These are phyloP conservation scores for Echium plantagineum DNA, from an alignment of 257 asterid species.

Conservation along the genomic window DNA sequence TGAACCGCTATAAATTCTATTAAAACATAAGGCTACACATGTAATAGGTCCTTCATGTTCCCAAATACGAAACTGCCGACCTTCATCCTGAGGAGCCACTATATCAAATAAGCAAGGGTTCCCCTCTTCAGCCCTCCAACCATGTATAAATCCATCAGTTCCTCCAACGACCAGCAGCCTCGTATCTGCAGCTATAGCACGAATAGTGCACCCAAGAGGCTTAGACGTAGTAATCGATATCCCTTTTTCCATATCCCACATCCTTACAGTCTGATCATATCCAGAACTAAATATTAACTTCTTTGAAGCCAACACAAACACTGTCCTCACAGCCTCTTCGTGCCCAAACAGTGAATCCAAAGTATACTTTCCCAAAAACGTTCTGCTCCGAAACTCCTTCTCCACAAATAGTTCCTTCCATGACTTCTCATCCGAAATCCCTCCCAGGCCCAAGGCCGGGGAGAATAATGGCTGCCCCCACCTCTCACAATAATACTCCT, in stretches of 20 bases:
- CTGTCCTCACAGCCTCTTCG: constrained; percentile 75
- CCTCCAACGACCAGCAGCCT: constrained; percentile 86
- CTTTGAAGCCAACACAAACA: constrained; percentile 64
- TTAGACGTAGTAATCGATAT: constrained; percentile 64
- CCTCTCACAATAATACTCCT: constrained; percentile 84
- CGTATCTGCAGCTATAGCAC: constrained; percentile 85
- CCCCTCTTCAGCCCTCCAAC: constrained; percentile 81
- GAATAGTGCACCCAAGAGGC: constrained; percentile 86
- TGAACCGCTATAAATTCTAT: constrained; percentile 80
- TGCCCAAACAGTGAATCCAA: constrained; percentile 77
- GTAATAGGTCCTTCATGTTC: constrained; percentile 88
- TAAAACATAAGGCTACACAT: constrained; percentile 72
- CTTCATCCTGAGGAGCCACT: constrained; percentile 40
- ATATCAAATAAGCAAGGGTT: constrained; percentile 74
- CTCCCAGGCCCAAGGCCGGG: constrained; percentile 32
- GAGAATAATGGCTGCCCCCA: constrained; percentile 63
- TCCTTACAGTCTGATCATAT: constrained; percentile 80
- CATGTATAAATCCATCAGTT: constrained; percentile 86
- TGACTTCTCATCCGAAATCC: constrained; percentile 43
- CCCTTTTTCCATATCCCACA: constrained; percentile 98
- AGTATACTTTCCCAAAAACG: constrained; percentile 74
- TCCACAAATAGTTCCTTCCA: constrained; percentile 88
- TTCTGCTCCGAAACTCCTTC: constrained; percentile 85
- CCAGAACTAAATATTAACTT: constrained; percentile 84
- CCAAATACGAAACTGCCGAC: constrained; percentile 68